These are phyloP conservation scores for Aplosporella prunicola DNA, from an alignment of 2,329 filamentous ascomycete genomes.

Conservation along the genomic window DNA sequence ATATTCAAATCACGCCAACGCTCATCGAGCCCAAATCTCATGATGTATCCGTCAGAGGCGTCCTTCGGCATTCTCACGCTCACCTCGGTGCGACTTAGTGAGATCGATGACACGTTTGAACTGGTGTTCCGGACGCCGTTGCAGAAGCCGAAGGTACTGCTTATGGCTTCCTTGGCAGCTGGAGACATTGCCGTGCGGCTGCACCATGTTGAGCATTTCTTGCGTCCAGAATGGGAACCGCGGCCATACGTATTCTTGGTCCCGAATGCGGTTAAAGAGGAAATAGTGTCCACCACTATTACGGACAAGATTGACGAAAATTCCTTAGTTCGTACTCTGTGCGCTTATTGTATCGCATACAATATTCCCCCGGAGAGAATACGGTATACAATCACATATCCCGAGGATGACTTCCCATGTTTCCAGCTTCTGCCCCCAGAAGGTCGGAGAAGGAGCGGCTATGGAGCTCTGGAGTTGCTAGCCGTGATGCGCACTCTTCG, in stretches of 20 bases:
- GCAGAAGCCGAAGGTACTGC: constrained; percentile 45
- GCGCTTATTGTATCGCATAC: constrained; percentile 61
- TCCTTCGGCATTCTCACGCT: constrained; percentile 57
- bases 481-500: constrained; percentile 60
- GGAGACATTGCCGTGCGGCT: constrained; percentile 55
- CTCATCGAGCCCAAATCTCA: constrained; percentile 45
- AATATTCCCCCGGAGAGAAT: constrained; percentile 58
- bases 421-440: constrained; percentile 54
- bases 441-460: constrained; percentile 36
- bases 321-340: constrained; percentile 56
- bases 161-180: constrained; percentile 55
- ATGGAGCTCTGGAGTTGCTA: constrained; percentile 54
- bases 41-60: constrained; percentile 39
- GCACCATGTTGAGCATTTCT: constrained; percentile 50
- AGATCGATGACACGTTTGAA: constrained; percentile 57
- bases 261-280: constrained; percentile 37
- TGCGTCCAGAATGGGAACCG: constrained; percentile 57
- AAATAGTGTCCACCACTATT: constrained; percentile 24
- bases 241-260: constrained; percentile 54
- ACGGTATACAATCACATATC: constrained; percentile 41
- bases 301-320: constrained; percentile 50
- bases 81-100: constrained; percentile 49
- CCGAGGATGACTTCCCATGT: constrained; percentile 54
- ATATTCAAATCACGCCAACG: constrained; percentile 48
- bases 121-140: constrained; percentile 54